Base-by-base conservation (phyloP, 768 basidiomycete genomes). In the Phallus indusiatus region DNA sequence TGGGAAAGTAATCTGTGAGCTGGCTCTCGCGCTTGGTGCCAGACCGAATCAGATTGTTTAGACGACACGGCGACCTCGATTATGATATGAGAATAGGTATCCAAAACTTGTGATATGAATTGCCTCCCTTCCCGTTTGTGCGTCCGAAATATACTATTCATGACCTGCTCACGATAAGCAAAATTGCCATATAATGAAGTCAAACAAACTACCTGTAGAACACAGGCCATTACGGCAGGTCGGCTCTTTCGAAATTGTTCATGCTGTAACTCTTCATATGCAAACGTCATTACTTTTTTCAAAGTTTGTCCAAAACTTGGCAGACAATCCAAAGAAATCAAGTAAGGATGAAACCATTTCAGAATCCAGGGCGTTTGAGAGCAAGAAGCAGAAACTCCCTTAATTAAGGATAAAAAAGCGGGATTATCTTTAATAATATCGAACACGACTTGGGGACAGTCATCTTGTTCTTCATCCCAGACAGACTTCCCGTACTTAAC, bases 231-330 rank as follows among this genome's bases (percentile, higher is more conserved):
- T 17, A 84, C 79, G 21, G 72, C 71, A 1, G 88, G 83, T 16
- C 86, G 79, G 20, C 80, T 72, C 22, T 75, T 73, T 53, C 75
- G 70, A 67, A 89, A 87, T 3, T 88, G 79, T 59, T 84, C 81
- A 63, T 92, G 89, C 67, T 94, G 92, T 18, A 89, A 70, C 63
- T 90, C 85, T 67, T 88, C 89, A 68, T 85, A 88, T 54, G 93
- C 76, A 61, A 90, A 86, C 62, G 84, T 82, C 14, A 83, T 73
- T 37, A 87, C 76, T 67, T 82, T 85, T 8, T 86, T 85, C 34
- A 94, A 73, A n/a, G 87, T 76, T 55, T 86, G 83, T n/a, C 73
- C 75, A 68, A 77, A 86, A 28, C 74, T 71, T 24, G 72, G 65
- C 46, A 73, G 72, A 17, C 77, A 70, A 64, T 75, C 75, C 52